Percentiles rank a stretch among this genome's conserved stretches.
phyloP scores from a whole-genome alignment of 2,329 filamentous ascomycete genomes.

The Aspergillus luchuensis region DNA sequence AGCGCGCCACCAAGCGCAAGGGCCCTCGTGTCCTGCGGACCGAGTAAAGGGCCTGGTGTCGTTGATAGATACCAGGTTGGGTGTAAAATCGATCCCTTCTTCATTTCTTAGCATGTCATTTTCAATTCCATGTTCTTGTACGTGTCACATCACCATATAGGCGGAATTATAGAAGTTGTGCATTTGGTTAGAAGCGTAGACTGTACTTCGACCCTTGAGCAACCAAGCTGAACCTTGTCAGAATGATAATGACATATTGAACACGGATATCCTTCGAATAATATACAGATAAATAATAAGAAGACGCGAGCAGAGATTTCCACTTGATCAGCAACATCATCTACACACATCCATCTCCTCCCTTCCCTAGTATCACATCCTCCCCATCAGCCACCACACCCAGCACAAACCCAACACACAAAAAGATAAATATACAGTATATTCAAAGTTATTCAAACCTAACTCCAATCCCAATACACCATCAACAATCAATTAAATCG shows the following conservation, averaged over 20 bases:
- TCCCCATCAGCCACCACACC: neutral
- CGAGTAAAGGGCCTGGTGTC: conserved; percentile 33
- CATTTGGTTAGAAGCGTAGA: neutral
- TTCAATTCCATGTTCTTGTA: conserved; percentile 21
- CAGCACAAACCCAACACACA: neutral
- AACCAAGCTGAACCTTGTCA: too few relatives aligned
- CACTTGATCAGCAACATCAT: neutral
- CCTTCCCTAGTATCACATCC: neutral
- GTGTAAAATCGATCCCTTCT: conserved; percentile 2
- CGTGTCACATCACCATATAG: conserved; percentile 12
- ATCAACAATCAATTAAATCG: neutral
- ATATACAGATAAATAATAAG: neutral
- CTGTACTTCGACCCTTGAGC: too few relatives aligned
- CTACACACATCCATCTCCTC: neutral
- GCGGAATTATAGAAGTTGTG: neutral
- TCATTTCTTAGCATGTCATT: neutral
- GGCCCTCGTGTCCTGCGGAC: conserved; percentile 48
- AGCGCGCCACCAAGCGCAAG: conserved; percentile 49
- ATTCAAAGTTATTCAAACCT: neutral
- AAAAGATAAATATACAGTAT: neutral
- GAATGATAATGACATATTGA: neutral
- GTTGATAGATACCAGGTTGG: conserved; percentile 15
- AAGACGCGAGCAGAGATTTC: neutral
- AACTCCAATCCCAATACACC: conserved; percentile 6
- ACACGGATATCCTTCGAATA: neutral